Base-by-base conservation (phyloP, 345 rosid species). In the Gossypium herbaceum region DNA sequence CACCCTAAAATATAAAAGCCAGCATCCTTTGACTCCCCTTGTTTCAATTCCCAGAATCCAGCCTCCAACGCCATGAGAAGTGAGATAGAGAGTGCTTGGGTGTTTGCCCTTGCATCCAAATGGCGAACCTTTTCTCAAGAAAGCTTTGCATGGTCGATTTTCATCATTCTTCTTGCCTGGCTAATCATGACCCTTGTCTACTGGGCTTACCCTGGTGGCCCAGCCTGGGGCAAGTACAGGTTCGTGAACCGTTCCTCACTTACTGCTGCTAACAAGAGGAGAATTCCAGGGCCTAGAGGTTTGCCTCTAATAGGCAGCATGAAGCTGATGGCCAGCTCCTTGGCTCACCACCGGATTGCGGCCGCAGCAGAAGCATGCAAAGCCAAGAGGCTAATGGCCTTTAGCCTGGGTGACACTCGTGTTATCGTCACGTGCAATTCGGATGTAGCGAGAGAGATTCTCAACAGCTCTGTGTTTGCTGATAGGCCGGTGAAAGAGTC, bases 401-500 rank as follows among this genome's bases (percentile, higher is more conserved):
- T 91, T 57, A 91, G 94, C 79, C 80, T 89, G 2, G 97, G 92
- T 1, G 84, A 86, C 25, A 91, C 92, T 5, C 90, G 91, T 1
- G 86, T 85, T 59, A 82, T 91, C 43, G 91, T 91, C 57, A 87
- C 97, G 7, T 88, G 90, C 62, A 76, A 90, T 51, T 92, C 91
- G 0, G 92, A 86, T 24, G 91, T 89, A 0, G 94, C 97, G 0
- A 86, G 82, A 71, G 94, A 89, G 77, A 87, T 91, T 62, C 77
- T 91, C 6, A 89, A 84, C 73, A 87, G 89, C 24, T 83, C 90
- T 2, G 92, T 87, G 7, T 91, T 89, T 8, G 83, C 88, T 41
- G 97, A 89, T 79, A 91, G 97, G 0, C 97, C 97, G 1, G 88
- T 88, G 8, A 91, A 91, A 19, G 92, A 91, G 71, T 88, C 92